Percentiles rank a stretch among this genome's conserved stretches.
Conservation (phyloP, 116 monocot species). For the Cymodocea nodosa region DNA sequence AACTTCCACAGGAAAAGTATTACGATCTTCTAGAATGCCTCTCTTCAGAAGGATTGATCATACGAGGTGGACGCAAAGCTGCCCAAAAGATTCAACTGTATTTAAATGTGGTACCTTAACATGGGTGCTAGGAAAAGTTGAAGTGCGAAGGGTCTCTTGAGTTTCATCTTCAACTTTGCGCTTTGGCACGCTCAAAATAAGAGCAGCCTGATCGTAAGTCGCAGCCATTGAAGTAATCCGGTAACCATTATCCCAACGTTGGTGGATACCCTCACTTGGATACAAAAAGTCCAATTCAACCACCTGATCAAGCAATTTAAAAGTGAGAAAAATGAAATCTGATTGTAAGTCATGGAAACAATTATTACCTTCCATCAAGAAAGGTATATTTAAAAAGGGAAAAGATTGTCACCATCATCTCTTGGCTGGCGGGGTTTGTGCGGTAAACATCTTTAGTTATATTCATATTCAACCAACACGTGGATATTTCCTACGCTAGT, state of each 20-base stretch:
- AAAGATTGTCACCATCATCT: too few relatives aligned
- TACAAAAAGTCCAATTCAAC: conserved; percentile 94
- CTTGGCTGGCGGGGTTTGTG: too few relatives aligned
- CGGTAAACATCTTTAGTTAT: too few relatives aligned
- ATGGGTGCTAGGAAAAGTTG: conserved; percentile 85
- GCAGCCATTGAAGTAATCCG: conserved; percentile 91
- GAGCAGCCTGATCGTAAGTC: conserved; percentile 86
- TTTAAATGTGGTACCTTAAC: conserved; percentile 50
- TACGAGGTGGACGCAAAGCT: too few relatives aligned
- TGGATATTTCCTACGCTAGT: too few relatives aligned
- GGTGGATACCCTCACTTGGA: conserved; percentile 90
- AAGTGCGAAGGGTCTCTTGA: conserved; percentile 90
- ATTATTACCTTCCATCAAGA: not conserved
- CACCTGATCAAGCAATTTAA: conserved; percentile 30
- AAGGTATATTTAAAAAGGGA: too few relatives aligned
- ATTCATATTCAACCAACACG: too few relatives aligned
- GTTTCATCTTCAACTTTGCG: conserved; percentile 78
- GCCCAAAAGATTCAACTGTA: too few relatives aligned
- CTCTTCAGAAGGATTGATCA: too few relatives aligned
- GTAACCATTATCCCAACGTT: conserved; percentile 89
- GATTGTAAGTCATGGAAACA: not conserved
- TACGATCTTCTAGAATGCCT: too few relatives aligned
- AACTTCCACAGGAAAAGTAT: too few relatives aligned
- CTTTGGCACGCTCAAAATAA: conserved; percentile 81
- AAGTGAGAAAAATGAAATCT: not conserved